Evolutionary conservation across 2,329 filamentous ascomycete genomes (phyloP).

Genomic region (Stachybotrys elegans): DNA sequence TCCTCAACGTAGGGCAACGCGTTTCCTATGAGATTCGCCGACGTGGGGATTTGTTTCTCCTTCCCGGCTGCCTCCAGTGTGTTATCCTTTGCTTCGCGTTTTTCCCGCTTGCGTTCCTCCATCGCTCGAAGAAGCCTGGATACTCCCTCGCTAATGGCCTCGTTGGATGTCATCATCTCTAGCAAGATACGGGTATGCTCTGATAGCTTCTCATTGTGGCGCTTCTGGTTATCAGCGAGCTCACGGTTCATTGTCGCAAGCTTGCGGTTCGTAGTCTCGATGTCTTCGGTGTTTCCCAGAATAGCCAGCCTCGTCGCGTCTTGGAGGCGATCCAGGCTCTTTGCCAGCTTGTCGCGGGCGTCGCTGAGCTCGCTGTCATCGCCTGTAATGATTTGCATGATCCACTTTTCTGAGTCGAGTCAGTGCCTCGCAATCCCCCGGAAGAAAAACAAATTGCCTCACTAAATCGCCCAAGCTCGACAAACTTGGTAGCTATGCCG

Average conservation of each 20-base stretch:
- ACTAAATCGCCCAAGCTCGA: conserved; percentile 26
- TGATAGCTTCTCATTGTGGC: conserved; percentile 18
- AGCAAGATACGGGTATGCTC: too few species aligned
- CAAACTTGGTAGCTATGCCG: conserved; percentile 27
- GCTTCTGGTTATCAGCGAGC: conserved; percentile 18
- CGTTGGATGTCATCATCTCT: too few species aligned
- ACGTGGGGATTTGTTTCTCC: too few species aligned
- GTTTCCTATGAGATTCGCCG: conserved; percentile 17
- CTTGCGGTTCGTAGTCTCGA: conserved; percentile 19
- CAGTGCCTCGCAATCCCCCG: not conserved
- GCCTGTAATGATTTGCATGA: conserved; percentile 21
- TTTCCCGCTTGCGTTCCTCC: too few species aligned
- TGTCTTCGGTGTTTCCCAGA: conserved; percentile 25
- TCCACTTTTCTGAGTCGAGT: conserved; percentile 21
- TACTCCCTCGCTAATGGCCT: too few species aligned
- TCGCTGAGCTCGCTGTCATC: conserved; percentile 24
- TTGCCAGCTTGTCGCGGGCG: conserved; percentile 23
- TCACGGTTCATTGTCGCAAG: conserved; percentile 21
- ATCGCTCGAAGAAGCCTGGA: too few species aligned
- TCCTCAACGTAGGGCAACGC: conserved; percentile 13
- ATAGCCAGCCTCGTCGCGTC: conserved; percentile 27
- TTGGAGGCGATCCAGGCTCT: conserved; percentile 19
- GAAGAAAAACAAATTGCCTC: not conserved
- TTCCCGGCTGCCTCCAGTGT: too few species aligned
- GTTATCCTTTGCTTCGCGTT: too few species aligned